phyloP scores from a whole-genome alignment of 495 filamentous ascomycete genomes.

The Tuber microsphaerosporum region DNA sequence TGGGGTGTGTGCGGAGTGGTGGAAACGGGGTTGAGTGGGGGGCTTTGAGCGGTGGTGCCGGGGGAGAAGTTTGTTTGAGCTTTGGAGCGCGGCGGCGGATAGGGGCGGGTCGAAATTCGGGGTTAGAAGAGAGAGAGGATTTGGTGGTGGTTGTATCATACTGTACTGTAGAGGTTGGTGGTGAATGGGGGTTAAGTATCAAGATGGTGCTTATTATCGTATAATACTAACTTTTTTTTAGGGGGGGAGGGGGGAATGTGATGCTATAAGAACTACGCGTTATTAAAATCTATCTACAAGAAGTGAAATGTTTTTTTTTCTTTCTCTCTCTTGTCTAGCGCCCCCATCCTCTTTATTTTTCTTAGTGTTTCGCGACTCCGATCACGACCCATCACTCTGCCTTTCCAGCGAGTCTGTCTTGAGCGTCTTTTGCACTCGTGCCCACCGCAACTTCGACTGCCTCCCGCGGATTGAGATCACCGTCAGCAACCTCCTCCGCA shows the following conservation, averaged over 20 bases:
- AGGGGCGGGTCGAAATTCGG: no score
- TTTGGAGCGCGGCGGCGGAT: slow-evolving; percentile 44
- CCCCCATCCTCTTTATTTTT: neutral
- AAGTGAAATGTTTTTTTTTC: neutral
- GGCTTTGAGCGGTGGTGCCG: slow-evolving; percentile 56
- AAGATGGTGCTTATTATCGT: neutral
- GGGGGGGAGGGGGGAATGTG: neutral
- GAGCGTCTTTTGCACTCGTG: slow-evolving; percentile 42
- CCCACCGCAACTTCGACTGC: slow-evolving; percentile 41
- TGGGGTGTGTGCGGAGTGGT: slow-evolving; percentile 56
- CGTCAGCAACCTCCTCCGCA: slow-evolving; percentile 34
- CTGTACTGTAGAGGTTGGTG: neutral
- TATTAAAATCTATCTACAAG: neutral
- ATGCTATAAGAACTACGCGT: neutral
- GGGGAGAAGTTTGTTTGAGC: slow-evolving; percentile 40
- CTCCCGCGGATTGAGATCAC: slow-evolving; percentile 30
- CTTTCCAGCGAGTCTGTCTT: slow-evolving; percentile 40
- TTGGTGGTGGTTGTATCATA: no score
- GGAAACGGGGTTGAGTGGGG: slow-evolving; percentile 62
- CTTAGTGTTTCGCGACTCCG: neutral
- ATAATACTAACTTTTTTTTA: neutral
- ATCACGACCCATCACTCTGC: neutral
- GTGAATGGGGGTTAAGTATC: neutral
- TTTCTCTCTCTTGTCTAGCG: neutral
- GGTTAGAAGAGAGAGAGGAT: slow-evolving; percentile 66